Percentiles rank a stretch among this genome's conserved stretches.
Conservation (phyloP, 2,329 filamentous ascomycete species). For the Cladophialophora bantiana region DNA sequence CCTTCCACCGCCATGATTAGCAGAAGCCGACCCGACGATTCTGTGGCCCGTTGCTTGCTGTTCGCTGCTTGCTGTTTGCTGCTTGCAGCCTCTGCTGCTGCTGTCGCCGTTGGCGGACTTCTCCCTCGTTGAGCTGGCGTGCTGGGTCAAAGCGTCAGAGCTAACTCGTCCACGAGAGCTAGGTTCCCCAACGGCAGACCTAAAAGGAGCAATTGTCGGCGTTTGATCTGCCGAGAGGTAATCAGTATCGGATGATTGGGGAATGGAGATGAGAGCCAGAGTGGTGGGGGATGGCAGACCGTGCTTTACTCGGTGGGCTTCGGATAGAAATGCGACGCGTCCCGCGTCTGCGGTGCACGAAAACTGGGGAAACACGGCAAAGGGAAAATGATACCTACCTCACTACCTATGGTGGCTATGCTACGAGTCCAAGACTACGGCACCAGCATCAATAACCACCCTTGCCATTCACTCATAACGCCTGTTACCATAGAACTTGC, state of each 20-base stretch:
- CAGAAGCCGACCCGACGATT: too few relatives aligned
- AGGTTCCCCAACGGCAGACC: neutral
- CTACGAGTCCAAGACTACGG: too few relatives aligned
- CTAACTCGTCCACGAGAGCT: too few relatives aligned
- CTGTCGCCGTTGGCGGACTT: neutral
- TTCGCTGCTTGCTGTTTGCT: too few relatives aligned
- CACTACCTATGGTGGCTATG: too few relatives aligned
- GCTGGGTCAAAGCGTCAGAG: too few relatives aligned
- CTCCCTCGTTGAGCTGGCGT: neutral
- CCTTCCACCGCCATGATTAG: too few relatives aligned
- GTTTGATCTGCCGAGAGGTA: conserved; percentile 8
- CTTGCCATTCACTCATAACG: too few relatives aligned
- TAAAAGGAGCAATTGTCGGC: neutral
- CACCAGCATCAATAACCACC: too few relatives aligned
- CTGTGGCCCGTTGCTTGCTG: too few relatives aligned
- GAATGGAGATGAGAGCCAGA: neutral
- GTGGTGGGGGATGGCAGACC: neutral
- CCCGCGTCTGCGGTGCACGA: too few relatives aligned
- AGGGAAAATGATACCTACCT: neutral
- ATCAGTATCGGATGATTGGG: neutral
- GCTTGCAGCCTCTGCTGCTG: too few relatives aligned
- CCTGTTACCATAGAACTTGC: neutral
- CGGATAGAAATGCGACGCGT: conserved; percentile 10
- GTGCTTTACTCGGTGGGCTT: neutral
- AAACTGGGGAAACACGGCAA: neutral